Evolutionary conservation across 2,329 filamentous ascomycete species (phyloP), one percentile per base, ranked within the genome.

Genomic region (Hymenoscyphus salicellus): DNA sequence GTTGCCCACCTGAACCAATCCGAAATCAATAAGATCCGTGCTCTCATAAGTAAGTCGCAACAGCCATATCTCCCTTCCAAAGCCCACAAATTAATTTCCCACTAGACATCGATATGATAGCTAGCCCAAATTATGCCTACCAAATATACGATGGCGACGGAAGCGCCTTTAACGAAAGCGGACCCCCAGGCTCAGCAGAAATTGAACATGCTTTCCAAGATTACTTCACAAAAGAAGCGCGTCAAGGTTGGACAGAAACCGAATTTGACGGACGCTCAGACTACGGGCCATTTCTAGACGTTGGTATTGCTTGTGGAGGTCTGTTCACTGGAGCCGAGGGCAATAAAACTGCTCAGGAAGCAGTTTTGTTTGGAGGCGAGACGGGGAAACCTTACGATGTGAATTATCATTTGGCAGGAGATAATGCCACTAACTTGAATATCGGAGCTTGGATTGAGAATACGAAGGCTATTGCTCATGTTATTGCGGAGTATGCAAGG

Each of bases 291-390:
- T 93, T 93, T 79, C 88, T 92, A 70, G 81, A 84, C 23, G 83
- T 84, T 61, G 87, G 87, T 3, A 91, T 93, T 33, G 88, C 90
- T 0, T 84, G 85, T 0, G 89, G 90, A 14, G 90, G 90, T 30
- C 85, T 93, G 65, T 89, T 89, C 61, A 91, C 89, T 1, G 90
- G 90, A 43, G 90, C 90, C 1, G 90, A 93, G 76, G 88, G 84
- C 16, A 75, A 90, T 78, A 93, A 92, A 84, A 91, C 89, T 0
- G 77, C 82, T 59, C 82, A 85, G 36, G 88, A 93, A 74, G 83
- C 77, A 1, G 79, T 78, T 32, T 77, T 86, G 76, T 93, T 92
- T 74, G 90, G 90, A 20, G 90, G 90, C 32, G 78, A 81, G 66
- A 87, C 85, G 0, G 89, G 84, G 28, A 77, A 81, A 23, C 49